phyloP scores from a whole-genome alignment of 306 rosid genomes.

The Malus fusca region DNA sequence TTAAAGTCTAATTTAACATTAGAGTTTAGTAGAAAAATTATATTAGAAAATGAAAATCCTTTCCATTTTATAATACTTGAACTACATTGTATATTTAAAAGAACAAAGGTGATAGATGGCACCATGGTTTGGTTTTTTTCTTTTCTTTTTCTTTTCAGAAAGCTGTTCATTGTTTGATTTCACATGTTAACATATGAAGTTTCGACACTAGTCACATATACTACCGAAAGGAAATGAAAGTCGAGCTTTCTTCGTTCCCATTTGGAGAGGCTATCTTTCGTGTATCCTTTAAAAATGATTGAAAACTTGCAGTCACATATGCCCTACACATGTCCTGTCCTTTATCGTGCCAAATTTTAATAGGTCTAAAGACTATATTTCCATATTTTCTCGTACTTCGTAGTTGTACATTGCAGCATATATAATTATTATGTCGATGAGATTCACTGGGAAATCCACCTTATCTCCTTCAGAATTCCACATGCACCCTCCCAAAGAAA shows the following conservation, averaged over 20 bases:
- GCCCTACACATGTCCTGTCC: not conserved
- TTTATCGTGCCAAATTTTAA: slow-evolving; percentile 1
- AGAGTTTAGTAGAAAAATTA: too few relatives aligned
- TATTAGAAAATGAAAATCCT: too few relatives aligned
- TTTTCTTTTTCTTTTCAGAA: not conserved
- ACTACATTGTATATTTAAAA: not conserved
- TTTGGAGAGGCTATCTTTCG: not conserved
- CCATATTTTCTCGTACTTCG: not conserved
- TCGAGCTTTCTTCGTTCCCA: not conserved
- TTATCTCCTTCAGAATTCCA: not conserved
- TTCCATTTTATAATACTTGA: too few relatives aligned
- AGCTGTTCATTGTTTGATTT: not conserved
- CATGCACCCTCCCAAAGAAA: not conserved
- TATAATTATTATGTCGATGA: not conserved
- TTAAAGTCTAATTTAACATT: too few relatives aligned
- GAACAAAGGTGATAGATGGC: not conserved
- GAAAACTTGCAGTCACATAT: not conserved
- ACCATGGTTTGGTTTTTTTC: not conserved
- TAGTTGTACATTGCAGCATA: not conserved
- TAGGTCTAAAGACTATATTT: not conserved
- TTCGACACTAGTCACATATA: not conserved
- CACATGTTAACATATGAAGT: not conserved
- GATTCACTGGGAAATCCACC: not conserved
- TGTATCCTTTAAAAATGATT: not conserved
- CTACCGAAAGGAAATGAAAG: not conserved